Evolutionary conservation across 2,329 filamentous ascomycete species (phyloP), one percentile per base, ranked within the genome.

Genomic region (Trichoderma koningii): DNA sequence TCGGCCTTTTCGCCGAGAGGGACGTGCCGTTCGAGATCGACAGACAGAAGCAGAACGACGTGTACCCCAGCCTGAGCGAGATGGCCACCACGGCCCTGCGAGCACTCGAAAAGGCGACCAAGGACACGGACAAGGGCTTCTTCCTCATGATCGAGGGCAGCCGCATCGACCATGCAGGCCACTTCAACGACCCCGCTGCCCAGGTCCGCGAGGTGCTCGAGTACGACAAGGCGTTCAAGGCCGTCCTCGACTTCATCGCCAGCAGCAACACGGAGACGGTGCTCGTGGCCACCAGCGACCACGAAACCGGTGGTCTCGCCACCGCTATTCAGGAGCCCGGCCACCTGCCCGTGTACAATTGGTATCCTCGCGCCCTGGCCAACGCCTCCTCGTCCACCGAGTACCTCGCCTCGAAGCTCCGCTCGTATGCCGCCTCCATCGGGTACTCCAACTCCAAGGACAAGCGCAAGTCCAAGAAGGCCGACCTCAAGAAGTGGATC

Each of bases 61-160:
- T 88, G 34, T 98, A 97, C 74, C 95, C 95, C 3, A 94, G 92
- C 17, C 81, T 99, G 47, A 90, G 91, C 74, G 93, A 97, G 77
- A 98, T 97, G 93, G 87, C 94, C 9, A 83, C 85, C 70, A 92
- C 91, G 17, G 94, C 95, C 1, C 81, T 99, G 67, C 86, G 84
- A 15, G 88, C 91, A 1, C 85, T 99, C 26, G 89, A 90, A 68
- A 87, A 88, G 66, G 95, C 93, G 0, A 97, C 95, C 0, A 83
- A 86, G 73, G 83, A 93, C 73, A 92, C 86, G 68, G 92, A 98
- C 48, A 88, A 96, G 77, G 95, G 95, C 5, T 99, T 98, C 82
- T 99, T 99, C 79, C 82, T 99, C 71, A 97, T 99, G 94, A 96
- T 99, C 67, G 95, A 99, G 77, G 95, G 93, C 5, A 96, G 92